Base-by-base conservation (phyloP, 2,329 filamentous ascomycete genomes). In the Immersiporthe knoxdaviesiana region DNA sequence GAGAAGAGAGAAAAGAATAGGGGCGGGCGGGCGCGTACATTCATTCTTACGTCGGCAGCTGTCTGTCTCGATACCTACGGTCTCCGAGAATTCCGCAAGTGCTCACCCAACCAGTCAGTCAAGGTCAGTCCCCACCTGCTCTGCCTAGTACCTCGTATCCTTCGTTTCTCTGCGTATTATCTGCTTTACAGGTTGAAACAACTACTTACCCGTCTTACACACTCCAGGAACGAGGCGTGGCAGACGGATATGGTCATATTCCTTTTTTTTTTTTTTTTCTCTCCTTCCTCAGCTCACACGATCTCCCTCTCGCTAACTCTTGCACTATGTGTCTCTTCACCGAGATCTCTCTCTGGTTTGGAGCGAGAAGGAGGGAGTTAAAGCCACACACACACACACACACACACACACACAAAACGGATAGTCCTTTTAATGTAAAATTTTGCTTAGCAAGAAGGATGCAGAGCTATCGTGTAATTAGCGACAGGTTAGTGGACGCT, bases 391-490 rank as follows among this genome's bases (percentile, higher is more conserved):
- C n/a, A n/a, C n/a, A n/a, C n/a, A n/a, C n/a, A n/a, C n/a, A n/a
- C n/a, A n/a, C n/a, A n/a, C n/a, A n/a, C n/a, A n/a, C n/a, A n/a
- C 24, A 56, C 14, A 3, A 18, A 27, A 3, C 18, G 4, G 3
- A 8, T 16, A 11, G 14, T 56, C 14, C 52, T 56, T 56, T 56
- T 7, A 4, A 30, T 56, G 52, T 32, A 6, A 27, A 18, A 27
- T 30, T n/a, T n/a, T 30, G 52, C 52, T 30, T 3, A 56, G 52
- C 52, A 56, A 30, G 52, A 7, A 56, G 52, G 52, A 56, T 56
- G 52, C 52, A 32, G 52, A 56, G 52, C 52, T 56, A 56, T 56
- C 52, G 24, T 56, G 27, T 30, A 16, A n/a, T 47, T 47, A 56
- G 52, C 52, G 52, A 56, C 4, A 30, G n/a, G 16, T 30, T 56